These are phyloP conservation scores for Bimuria novae-zelandiae DNA, from an alignment of 2,329 filamentous ascomycete genomes.

Conservation along the genomic window DNA sequence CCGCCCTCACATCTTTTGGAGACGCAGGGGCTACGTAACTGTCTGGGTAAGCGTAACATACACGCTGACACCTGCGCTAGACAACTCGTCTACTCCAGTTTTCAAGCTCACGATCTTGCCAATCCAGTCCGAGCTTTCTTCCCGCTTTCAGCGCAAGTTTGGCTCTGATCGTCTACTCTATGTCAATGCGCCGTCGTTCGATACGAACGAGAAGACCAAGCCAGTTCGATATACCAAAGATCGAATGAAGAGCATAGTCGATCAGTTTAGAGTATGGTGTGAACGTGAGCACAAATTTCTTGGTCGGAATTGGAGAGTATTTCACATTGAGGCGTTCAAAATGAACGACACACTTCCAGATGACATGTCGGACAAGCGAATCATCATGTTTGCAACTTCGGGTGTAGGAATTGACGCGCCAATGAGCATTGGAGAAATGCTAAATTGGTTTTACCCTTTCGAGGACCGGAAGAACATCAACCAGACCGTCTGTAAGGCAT, in stretches of 20 bases:
- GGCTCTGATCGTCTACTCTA: conserved; percentile 50
- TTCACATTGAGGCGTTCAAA: conserved; percentile 45
- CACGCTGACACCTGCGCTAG: neutral
- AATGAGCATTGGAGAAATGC: conserved; percentile 29
- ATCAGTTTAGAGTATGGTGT: conserved; percentile 43
- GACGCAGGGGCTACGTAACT: too few species aligned
- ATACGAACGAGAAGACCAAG: conserved; percentile 3
- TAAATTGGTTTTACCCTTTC: conserved; percentile 50
- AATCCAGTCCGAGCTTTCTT: conserved; percentile 36
- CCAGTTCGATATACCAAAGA: conserved; percentile 13
- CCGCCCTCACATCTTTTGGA: too few species aligned
- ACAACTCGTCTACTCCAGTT: conserved; percentile 14
- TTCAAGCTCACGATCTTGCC: conserved; percentile 34
- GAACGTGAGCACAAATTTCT: conserved; percentile 44
- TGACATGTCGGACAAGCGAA: conserved; percentile 22
- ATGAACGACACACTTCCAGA: conserved; percentile 29
- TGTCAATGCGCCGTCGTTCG: conserved; percentile 41
- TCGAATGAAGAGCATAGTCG: conserved; percentile 21
- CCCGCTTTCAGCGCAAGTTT: conserved; percentile 44
- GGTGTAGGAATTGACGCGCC: conserved; percentile 32
- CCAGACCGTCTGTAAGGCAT: conserved; percentile 49
- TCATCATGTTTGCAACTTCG: conserved; percentile 45
- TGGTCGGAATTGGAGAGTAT: conserved; percentile 48
- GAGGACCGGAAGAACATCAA: conserved; percentile 37
- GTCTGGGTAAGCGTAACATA: neutral